A percentile compares a stretch with the other conserved stretches of the same genome.
phyloP scores from a whole-genome alignment of 805 yeast genomes.

The Yarrowia hollandica region DNA sequence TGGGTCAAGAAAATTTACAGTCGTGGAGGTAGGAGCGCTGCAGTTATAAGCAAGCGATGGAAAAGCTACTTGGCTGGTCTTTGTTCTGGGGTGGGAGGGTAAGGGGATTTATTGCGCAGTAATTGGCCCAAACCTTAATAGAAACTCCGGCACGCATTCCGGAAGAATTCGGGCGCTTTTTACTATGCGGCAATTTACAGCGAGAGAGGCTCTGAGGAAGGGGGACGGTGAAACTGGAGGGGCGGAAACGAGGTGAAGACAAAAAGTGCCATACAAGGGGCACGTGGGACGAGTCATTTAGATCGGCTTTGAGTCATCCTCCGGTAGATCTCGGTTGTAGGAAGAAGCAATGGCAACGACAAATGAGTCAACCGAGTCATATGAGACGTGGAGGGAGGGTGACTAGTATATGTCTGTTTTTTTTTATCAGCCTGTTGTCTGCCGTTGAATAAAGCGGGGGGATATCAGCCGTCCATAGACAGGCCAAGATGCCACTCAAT shows the following conservation, averaged over 20 bases:
- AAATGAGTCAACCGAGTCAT: too few species aligned
- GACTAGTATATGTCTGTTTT: too few species aligned
- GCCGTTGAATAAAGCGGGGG: background rate
- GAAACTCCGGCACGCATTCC: slow-evolving; percentile 26
- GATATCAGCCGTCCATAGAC: background rate
- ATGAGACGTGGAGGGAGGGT: too few species aligned
- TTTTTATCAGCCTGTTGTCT: too few species aligned
- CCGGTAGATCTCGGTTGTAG: too few species aligned
- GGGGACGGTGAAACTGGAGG: too few species aligned
- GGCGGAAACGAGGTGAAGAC: too few species aligned
- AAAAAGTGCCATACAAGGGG: too few species aligned
- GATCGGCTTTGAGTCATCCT: too few species aligned
- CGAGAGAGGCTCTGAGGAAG: too few species aligned
- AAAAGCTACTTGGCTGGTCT: slow-evolving; percentile 17
- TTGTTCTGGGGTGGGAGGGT: slow-evolving; percentile 29
- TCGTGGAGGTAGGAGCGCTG: slow-evolving; percentile 27
- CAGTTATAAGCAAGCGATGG: slow-evolving; percentile 29
- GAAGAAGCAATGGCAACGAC: too few species aligned
- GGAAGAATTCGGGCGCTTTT: slow-evolving; percentile 26
- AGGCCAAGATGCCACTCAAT: slow-evolving; percentile 19
- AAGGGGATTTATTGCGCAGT: slow-evolving; percentile 28
- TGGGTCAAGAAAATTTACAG: slow-evolving; percentile 28
- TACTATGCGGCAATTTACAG: slow-evolving; percentile 24
- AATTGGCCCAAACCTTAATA: slow-evolving; percentile 28
- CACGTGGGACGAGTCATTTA: too few species aligned